phyloP scores from a whole-genome alignment of 2,329 filamentous ascomycete species.

The Fusarium solani-melongenae region DNA sequence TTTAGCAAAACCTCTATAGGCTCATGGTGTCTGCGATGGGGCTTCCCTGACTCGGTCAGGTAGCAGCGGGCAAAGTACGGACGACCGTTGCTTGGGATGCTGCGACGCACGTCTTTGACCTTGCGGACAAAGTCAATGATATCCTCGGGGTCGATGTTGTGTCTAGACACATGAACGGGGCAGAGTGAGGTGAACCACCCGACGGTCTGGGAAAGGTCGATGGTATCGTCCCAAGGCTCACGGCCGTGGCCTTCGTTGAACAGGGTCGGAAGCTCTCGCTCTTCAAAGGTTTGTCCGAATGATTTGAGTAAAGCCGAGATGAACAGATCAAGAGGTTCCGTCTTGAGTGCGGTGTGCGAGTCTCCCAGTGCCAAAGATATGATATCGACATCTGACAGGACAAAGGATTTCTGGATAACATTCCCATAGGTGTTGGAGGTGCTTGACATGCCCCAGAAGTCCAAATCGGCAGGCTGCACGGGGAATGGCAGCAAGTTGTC shows the following conservation, averaged over 20 bases:
- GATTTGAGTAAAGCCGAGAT: constrained; percentile 49
- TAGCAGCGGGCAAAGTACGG: constrained; percentile 26
- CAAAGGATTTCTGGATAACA: background rate
- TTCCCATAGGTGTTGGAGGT: constrained; percentile 21
- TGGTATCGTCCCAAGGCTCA: constrained; percentile 46
- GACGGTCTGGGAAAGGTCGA: constrained; percentile 53
- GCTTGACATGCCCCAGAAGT: constrained; percentile 35
- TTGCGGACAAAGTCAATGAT: constrained; percentile 11
- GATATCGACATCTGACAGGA: background rate
- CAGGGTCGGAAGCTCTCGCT: constrained; percentile 49
- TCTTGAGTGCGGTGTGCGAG: constrained; percentile 47
- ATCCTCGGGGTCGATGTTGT: background rate
- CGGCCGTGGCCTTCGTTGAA: constrained; percentile 57
- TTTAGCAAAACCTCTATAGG: constrained; percentile 28
- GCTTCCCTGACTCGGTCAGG: background rate
- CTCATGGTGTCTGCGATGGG: background rate
- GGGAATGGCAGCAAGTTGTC: constrained; percentile 6
- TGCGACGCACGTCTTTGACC: constrained; percentile 23
- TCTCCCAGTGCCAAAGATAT: constrained; percentile 29
- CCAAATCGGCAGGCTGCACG: constrained; percentile 8
- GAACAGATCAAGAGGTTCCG: constrained; percentile 53
- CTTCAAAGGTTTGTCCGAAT: constrained; percentile 48
- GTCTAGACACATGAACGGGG: constrained; percentile 42
- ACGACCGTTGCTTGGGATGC: constrained; percentile 20
- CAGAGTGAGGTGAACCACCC: constrained; percentile 60